phyloP scores from a whole-genome alignment of 257 asterid species.

The Misopates orontium region DNA sequence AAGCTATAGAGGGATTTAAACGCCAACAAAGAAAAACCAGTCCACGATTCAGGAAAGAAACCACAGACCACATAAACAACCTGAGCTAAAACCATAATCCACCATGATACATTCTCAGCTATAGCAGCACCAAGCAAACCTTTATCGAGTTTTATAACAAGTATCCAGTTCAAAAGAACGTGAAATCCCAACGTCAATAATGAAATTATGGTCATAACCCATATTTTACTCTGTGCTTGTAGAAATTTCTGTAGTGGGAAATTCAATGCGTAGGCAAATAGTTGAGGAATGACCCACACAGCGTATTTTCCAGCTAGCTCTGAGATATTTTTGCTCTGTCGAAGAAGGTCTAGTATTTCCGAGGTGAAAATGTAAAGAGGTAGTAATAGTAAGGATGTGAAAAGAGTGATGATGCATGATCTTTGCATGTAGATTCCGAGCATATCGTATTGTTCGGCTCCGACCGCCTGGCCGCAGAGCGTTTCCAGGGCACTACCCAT shows the following conservation, averaged over 20 bases:
- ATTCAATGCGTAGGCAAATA: conserved; percentile 72
- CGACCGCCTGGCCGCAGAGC: conserved; percentile 87
- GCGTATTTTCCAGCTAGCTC: conserved; percentile 68
- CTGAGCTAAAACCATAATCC: conserved; percentile 75
- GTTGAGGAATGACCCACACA: conserved; percentile 70
- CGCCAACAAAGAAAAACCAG: conserved; percentile 67
- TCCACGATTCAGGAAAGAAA: conserved; percentile 75
- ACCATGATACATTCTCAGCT: conserved; percentile 80
- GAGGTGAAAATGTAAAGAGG: conserved; percentile 68
- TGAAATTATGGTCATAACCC: conserved; percentile 76
- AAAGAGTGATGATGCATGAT: conserved; percentile 62
- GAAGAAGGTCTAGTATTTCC: conserved; percentile 47
- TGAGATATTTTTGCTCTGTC: conserved; percentile 47
- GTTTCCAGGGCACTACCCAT: conserved; percentile 96
- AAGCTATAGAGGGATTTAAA: conserved; percentile 60
- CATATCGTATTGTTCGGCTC: conserved; percentile 62
- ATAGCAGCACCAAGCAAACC: conserved; percentile 84
- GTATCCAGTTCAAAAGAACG: conserved; percentile 64
- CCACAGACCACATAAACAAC: conserved; percentile 68
- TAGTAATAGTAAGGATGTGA: conserved; percentile 45
- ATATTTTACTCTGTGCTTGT: conserved; percentile 82
- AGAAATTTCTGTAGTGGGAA: conserved; percentile 79
- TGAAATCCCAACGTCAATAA: conserved; percentile 54
- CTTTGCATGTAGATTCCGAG: conserved; percentile 78
- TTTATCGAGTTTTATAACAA: conserved; percentile 46